Percentiles rank a stretch among this genome's conserved stretches.
Conservation (phyloP, 2,329 filamentous ascomycete genomes). For the Colletotrichum destructivum region DNA sequence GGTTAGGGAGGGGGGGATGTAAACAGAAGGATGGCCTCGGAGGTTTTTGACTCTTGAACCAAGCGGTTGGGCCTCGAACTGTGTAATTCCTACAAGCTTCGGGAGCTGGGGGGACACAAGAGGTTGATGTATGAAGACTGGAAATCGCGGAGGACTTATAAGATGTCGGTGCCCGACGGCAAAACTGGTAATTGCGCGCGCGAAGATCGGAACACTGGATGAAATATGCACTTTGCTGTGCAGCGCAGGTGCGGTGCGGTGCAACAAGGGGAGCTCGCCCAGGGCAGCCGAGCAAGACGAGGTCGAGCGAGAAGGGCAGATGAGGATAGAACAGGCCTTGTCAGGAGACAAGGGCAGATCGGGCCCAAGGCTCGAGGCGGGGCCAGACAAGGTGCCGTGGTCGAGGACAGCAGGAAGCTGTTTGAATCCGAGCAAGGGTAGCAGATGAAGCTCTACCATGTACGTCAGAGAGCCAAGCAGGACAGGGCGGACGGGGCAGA, state of each 20-base stretch:
- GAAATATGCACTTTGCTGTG: slow-evolving; percentile 25
- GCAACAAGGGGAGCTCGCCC: slow-evolving; percentile 22
- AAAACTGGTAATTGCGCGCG: slow-evolving; percentile 36
- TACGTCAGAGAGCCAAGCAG: slow-evolving; percentile 38
- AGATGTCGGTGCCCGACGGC: slow-evolving; percentile 40
- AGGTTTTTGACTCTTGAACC: slow-evolving; percentile 40
- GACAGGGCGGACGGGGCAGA: slow-evolving; percentile 37
- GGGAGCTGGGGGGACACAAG: slow-evolving; percentile 25
- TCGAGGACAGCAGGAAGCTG: slow-evolving; percentile 38
- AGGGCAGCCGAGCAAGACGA: slow-evolving; percentile 29
- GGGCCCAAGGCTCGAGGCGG: slow-evolving; percentile 34
- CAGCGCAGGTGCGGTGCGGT: slow-evolving; percentile 6
- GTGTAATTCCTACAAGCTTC: slow-evolving; percentile 31
- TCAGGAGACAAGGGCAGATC: slow-evolving; percentile 34
- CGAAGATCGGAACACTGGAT: slow-evolving; percentile 39
- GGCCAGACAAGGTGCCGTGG: slow-evolving; percentile 39
- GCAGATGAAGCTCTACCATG: slow-evolving; percentile 41
- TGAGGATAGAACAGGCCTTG: slow-evolving; percentile 35
- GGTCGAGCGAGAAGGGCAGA: slow-evolving; percentile 22
- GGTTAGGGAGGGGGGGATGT: slow-evolving; percentile 2
- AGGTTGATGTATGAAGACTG: not conserved
- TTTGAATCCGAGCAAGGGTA: slow-evolving; percentile 40
- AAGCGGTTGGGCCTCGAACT: slow-evolving; percentile 39
- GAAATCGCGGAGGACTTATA: slow-evolving; percentile 37
- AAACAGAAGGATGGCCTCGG: slow-evolving; percentile 34